phyloP scores from a whole-genome alignment of 1,139 yeast genomes.

The Protomyces arabidopsidicola region DNA sequence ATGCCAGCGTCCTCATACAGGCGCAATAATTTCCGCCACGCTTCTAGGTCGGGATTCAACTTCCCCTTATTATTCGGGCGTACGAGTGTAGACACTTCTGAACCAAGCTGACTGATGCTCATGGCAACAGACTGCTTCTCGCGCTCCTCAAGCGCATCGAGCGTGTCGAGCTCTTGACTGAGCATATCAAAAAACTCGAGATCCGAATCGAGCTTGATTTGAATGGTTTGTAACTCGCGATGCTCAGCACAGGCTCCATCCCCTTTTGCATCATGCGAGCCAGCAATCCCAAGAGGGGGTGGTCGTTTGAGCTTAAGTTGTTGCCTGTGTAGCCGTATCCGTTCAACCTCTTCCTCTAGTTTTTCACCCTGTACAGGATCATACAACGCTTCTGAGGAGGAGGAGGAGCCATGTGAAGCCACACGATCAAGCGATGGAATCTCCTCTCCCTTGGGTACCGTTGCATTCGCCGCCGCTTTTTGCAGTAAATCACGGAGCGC shows the following conservation, averaged over 20 bases:
- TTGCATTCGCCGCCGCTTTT: constrained; percentile 2
- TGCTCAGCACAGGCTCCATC: neutral
- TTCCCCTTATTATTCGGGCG: constrained; percentile 41
- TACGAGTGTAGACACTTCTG: constrained; percentile 47
- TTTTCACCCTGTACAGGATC: neutral
- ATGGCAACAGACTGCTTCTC: constrained; percentile 42
- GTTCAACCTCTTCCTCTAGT: neutral
- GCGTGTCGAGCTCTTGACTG: constrained; percentile 51
- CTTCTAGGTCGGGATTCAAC: constrained; percentile 54
- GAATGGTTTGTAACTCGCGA: constrained; percentile 34
- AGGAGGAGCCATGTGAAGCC: neutral
- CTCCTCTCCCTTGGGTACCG: neutral
- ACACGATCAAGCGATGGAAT: neutral
- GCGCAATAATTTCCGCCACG: constrained; percentile 68
- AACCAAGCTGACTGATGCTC: constrained; percentile 40
- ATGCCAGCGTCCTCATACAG: constrained; percentile 63
- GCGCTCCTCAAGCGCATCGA: constrained; percentile 47
- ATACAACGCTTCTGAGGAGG: neutral
- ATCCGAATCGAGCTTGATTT: constrained; percentile 42
- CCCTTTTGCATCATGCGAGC: neutral
- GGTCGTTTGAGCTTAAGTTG: neutral
- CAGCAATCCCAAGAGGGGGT: neutral
- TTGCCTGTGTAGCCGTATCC: neutral
- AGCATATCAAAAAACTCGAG: constrained; percentile 56
- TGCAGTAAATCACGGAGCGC: constrained; percentile 16